Evolutionary conservation across 345 rosid species (phyloP), one percentile per base, ranked within the genome.

Genomic region (Eucalyptus rudis): DNA sequence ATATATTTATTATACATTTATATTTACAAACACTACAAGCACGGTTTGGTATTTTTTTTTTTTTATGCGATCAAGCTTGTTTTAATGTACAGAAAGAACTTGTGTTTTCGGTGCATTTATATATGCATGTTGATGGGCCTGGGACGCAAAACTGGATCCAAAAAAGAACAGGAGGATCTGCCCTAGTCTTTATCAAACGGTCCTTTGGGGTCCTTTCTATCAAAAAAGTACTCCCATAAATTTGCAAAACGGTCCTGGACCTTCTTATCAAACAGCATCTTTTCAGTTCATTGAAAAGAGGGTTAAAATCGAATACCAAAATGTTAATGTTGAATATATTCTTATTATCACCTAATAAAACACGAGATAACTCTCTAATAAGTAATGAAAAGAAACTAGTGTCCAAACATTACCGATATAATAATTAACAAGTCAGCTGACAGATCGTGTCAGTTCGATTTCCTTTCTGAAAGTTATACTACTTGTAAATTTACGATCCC

Each of bases 371-470:
- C 68, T 62, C 68, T 62, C 16, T 62, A 29, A 6, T 27, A 62
- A n/a, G 8, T 64, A 29, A 64, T 29, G 10, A 64, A 64, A 64
- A n/a, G 20, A 64, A 64, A n/a, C 17, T 2, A 2, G 36, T 29
- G 0, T n/a, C 33, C 36, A 14, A 64, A 25, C 15, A 12, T 59
- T 27, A 27, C 8, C 0, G 71, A 64, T 5, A 11, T 27, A 12
- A 27, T 25, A 29, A 59, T 27, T 27, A 27, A 2, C n/a, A 3
- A 59, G 66, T 29, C 3, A 12, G 31, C 13, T 10, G 3, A 29
- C 31, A 27, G 0, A 59, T 1, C n/a, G n/a, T n/a, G n/a, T n/a
- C n/a, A n/a, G n/a, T n/a, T n/a, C 4, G 15, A 59, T 25, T 5
- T 59, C 4, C 7, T 59, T 59, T 12, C 2, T 14, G 2, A 59